Evolutionary conservation across 306 rosid species (phyloP).

Genomic region (Sechiopsis laciniata): DNA sequence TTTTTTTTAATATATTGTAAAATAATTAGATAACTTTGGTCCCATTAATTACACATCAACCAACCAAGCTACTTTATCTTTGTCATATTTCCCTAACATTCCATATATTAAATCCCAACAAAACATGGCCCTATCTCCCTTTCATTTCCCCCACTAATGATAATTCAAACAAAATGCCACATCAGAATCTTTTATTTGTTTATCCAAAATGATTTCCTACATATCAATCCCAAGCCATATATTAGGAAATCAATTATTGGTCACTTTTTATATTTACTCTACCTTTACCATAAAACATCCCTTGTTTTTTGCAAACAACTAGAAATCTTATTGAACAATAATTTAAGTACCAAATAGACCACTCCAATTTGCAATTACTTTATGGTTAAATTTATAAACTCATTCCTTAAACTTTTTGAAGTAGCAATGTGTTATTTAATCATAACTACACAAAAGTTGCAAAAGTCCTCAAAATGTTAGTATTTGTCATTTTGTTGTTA

Average conservation of each 20-base stretch:
- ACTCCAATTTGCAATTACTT: not conserved
- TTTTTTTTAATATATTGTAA: not conserved
- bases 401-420: not conserved
- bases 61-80: constrained; percentile 11
- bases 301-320: not conserved
- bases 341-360: not conserved
- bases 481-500: no score
- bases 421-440: not conserved
- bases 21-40: constrained; percentile 14
- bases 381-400: not conserved
- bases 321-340: not conserved
- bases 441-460: not conserved
- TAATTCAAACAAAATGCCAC: constrained; percentile 11
- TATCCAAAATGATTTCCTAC: not conserved
- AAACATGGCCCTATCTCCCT: not conserved
- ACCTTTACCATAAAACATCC: not conserved
- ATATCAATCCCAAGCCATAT: not conserved
- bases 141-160: constrained; percentile 6
- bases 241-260: not conserved
- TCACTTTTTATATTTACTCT: not conserved
- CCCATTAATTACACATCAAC: constrained; percentile 13
- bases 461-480: not conserved
- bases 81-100: not conserved
- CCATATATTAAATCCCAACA: not conserved
- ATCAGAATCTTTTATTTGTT: not conserved